These are phyloP conservation scores for Fraxinus floribunda DNA, from an alignment of 305 asterid genomes.

Conservation along the genomic window DNA sequence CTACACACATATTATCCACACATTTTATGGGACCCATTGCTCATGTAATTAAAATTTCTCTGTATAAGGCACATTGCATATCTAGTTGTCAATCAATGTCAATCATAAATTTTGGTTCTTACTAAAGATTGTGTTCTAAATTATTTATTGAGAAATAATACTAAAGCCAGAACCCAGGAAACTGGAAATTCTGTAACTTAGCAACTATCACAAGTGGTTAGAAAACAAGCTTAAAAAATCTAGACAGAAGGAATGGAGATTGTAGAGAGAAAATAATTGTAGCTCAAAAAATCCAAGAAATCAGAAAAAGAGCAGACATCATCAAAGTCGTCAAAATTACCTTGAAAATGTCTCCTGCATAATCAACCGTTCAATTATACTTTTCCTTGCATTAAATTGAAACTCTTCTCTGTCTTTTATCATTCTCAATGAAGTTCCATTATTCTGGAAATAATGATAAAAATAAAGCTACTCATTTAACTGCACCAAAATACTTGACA, in stretches of 20 bases:
- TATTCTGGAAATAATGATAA: not conserved
- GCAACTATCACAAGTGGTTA: not conserved
- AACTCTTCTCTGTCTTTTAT: slow-evolving; percentile 31
- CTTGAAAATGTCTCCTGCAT: slow-evolving; percentile 65
- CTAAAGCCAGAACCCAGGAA: not conserved
- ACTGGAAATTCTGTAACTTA: not conserved
- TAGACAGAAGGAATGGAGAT: not conserved
- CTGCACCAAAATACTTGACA: not conserved
- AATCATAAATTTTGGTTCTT: not conserved
- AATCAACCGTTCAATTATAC: slow-evolving; percentile 55
- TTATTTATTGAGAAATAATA: not conserved
- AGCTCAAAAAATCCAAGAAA: not conserved
- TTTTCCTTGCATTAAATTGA: slow-evolving; percentile 31
- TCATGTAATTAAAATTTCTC: not conserved
- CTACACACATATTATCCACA: not conserved
- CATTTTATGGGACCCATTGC: not conserved
- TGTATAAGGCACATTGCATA: slow-evolving; percentile 1
- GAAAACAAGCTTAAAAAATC: slow-evolving; percentile 9
- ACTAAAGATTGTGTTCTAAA: not conserved
- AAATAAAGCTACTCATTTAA: not conserved
- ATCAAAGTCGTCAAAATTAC: slow-evolving; percentile 31
- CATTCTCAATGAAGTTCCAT: slow-evolving; percentile 25
- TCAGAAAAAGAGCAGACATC: slow-evolving; percentile 17
- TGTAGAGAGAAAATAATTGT: not conserved
- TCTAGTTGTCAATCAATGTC: not conserved